Base-by-base conservation (phyloP, 139 green algal genomes). In the Astrephomene gubernaculifera region DNA sequence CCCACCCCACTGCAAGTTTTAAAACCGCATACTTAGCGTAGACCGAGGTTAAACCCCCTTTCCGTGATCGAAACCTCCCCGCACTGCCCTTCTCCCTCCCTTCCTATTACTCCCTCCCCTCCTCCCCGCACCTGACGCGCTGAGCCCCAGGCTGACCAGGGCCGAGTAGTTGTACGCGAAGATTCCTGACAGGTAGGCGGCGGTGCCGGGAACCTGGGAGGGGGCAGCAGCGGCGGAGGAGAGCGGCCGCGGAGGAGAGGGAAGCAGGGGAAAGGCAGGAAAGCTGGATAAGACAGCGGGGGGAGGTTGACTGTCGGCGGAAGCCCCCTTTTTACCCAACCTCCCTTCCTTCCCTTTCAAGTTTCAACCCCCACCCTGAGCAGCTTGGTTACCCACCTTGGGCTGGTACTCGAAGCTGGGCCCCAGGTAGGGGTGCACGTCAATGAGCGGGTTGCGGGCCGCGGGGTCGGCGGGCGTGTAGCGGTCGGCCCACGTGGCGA, bases 101-200 rank as follows among this genome's bases (percentile, higher is more conserved):
- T 17, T 25, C 49, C 12, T 22, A 31, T n/a, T 31, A 67, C 19
- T n/a, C 22, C 19, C 19, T 31, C 57, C 24, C 6, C 57, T 6
- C 57, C 19, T 14, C 14, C 57, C 14, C 68, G 2, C 25, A 78
- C 70, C 70, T 1, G 74, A 87, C 25, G 81, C 88, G 25, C 70
- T 86, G 44, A 91, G 85, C 1, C 88, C 88, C 81, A 91, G 80
- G 36, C 73, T 87, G 68, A 85, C 60, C 41, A 91, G 88, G 1
- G 88, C 88, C 0, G 49, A 79, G 69, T 91, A 91, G 85, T 91
- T 91, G 88, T 87, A 91, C 25, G 85, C 88, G 61, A 87, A 91
- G 10, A 91, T 17, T 41, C 73, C 81, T 4, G 54, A 49, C 63
- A 90, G 75, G 81, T 79, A 88, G 25, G 73, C 49, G 12, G 88